Evolutionary conservation across 306 rosid genomes (phyloP), one percentile per base, ranked within the genome.

Genomic region (Quercus dentata): DNA sequence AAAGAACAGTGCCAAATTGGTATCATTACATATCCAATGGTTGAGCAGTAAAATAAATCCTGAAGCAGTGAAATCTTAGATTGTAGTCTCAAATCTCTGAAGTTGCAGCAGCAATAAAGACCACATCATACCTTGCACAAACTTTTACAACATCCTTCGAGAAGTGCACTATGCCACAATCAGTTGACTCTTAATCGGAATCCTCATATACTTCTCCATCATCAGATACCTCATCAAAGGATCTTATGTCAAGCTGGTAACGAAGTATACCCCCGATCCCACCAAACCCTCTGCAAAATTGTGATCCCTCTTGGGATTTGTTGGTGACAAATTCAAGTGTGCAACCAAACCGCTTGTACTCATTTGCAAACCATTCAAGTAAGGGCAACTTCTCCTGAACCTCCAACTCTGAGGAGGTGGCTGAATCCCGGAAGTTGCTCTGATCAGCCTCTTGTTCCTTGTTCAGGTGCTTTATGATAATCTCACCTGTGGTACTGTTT

Each of bases 221-320:
- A 18, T 68, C 72, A 9, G 72, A 68, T 35, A 68, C n/a, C 72
- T 68, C 72, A 19, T 68, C 72, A 68, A 68, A 68, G 5, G 72
- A 68, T 68, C 72, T 68, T 3, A 68, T 35, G 27, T 68, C 72
- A 30, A 68, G 72, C 72, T 68, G 72, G 72, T 68, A 68, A 19
- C 72, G 72, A 19, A 68, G 72, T 10, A 68, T 30, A 68, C 72
- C 72, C 72, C 72, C 72, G 0, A 68, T 68, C 54, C 72, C 72
- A 68, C 72, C 72, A 19, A 68, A 68, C 23, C 72, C 72, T 35
- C 72, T 68, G 52, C 72, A 68, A 35, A 68, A 68, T 68, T 68
- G 72, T 18, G 72, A 68, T 68, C 72, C 72, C 72, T 68, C 72
- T 68, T 68, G 72, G 51, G 72, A 68, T 35, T 68, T 68, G 72